Evolutionary conservation across 768 basidiomycete species (phyloP).

Genomic region (Sistotremastrum niveocremeum): DNA sequence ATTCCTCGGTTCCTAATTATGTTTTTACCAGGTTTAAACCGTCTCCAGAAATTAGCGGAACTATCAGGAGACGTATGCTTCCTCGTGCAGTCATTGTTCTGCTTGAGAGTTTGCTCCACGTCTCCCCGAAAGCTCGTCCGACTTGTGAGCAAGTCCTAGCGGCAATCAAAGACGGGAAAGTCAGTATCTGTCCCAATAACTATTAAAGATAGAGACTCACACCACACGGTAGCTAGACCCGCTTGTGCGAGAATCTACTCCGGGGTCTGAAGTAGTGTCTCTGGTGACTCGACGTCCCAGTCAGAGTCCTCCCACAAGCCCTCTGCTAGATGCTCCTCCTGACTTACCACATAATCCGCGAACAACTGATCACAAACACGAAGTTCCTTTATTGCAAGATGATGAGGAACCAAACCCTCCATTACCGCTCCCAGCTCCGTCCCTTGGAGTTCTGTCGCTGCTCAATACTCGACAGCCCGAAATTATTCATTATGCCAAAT

Average conservation of each 20-base stretch:
- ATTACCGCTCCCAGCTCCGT: too few species aligned
- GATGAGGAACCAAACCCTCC: too few species aligned
- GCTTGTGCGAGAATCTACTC: background rate
- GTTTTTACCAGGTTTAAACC: slow-evolving; percentile 32
- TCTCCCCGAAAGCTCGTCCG: slow-evolving; percentile 47
- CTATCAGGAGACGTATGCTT: slow-evolving; percentile 59
- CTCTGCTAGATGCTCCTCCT: slow-evolving; percentile 6
- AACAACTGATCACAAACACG: too few species aligned
- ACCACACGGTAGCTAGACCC: background rate
- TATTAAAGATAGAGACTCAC: background rate
- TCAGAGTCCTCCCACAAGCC: slow-evolving; percentile 6
- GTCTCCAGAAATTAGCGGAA: slow-evolving; percentile 31
- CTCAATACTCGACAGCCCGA: too few species aligned
- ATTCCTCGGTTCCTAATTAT: background rate
- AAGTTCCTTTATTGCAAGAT: too few species aligned
- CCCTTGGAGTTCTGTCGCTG: too few species aligned
- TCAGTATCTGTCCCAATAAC: slow-evolving; percentile 23
- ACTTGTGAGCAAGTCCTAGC: slow-evolving; percentile 56
- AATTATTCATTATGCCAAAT: slow-evolving; percentile 3
- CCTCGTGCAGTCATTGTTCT: slow-evolving; percentile 59
- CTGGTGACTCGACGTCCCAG: background rate
- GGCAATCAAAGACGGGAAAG: slow-evolving; percentile 60
- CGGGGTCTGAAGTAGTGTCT: background rate
- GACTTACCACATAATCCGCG: background rate
- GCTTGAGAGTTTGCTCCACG: slow-evolving; percentile 57